Conservation (phyloP, 2,329 filamentous ascomycete species). For the Dothidotthia symphoricarpi region DNA sequence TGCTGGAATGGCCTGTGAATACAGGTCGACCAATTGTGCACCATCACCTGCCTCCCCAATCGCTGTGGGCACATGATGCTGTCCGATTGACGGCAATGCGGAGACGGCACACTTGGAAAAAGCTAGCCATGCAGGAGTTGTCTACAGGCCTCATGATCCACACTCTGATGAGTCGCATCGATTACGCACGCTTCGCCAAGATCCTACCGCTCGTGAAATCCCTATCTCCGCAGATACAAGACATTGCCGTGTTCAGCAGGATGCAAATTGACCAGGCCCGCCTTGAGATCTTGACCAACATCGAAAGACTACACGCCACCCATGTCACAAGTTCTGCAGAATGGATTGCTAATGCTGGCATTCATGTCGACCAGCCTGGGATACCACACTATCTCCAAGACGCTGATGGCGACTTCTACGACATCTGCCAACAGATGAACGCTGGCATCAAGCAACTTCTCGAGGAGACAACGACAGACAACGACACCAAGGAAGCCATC, state of each 20-base stretch:
- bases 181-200: conserved; percentile 5
- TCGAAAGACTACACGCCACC: conserved; percentile 13
- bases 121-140: conserved; percentile 44
- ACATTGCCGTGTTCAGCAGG: conserved; percentile 8
- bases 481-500: conserved; percentile 13
- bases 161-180: conserved; percentile 29
- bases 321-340: conserved; percentile 13
- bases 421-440: conserved; percentile 33
- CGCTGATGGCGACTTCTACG: conserved; percentile 36
- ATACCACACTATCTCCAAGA: conserved; percentile 43
- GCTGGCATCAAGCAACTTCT: conserved; percentile 25
- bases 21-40: conserved; percentile 37
- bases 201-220: conserved; percentile 5
- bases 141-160: conserved; percentile 44
- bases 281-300: conserved; percentile 16
- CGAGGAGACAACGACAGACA: conserved; percentile 12
- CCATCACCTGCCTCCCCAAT: conserved; percentile 46
- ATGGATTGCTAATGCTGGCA: conserved; percentile 9
- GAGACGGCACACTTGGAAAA: conserved; percentile 43
- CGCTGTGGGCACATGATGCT: conserved; percentile 43
- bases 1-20: conserved; percentile 42
- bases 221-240: conserved; percentile 23
- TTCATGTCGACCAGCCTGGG: conserved; percentile 7
- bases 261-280: conserved; percentile 6
- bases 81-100: conserved; percentile 31